A percentile compares a stretch with the other conserved stretches of the same genome.
These are phyloP conservation scores for Nemania sp. DNA, from an alignment of 2,329 filamentous ascomycete species.

Conservation along the genomic window DNA sequence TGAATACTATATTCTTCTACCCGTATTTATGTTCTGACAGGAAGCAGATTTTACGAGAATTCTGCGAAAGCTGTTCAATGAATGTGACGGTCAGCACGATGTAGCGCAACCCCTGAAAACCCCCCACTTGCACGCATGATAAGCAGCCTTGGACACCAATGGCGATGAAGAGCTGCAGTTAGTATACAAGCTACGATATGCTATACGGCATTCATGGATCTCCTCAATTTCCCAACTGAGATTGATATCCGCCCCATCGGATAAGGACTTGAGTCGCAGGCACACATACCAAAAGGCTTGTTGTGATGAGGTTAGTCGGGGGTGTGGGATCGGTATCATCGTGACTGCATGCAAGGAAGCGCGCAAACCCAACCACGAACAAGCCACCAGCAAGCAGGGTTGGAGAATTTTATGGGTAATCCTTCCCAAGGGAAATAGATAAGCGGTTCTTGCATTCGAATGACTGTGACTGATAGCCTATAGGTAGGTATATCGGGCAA, in stretches of 20 bases:
- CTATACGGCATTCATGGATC: not conserved
- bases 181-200: not conserved
- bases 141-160: conserved; percentile 19
- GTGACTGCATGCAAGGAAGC: no score
- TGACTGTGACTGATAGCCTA: no score
- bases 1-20: no score
- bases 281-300: not conserved
- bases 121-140: conserved; percentile 18
- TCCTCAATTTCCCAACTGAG: not conserved
- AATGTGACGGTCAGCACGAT: not conserved
- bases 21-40: no score
- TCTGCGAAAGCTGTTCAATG: not conserved
- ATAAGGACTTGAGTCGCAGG: not conserved
- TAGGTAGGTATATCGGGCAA: no score
- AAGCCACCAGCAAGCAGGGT: no score
- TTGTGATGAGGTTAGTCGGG: not conserved
- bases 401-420: no score
- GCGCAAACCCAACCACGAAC: no score
- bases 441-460: no score
- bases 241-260: not conserved
- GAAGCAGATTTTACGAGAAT: no score
- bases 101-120: not conserved
- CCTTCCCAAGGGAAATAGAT: no score
- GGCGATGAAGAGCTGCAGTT: conserved; percentile 1
- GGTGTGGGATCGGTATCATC: no score